Conservation (phyloP, 495 filamentous ascomycete genomes). For the Hyaloscypha finlandica region DNA sequence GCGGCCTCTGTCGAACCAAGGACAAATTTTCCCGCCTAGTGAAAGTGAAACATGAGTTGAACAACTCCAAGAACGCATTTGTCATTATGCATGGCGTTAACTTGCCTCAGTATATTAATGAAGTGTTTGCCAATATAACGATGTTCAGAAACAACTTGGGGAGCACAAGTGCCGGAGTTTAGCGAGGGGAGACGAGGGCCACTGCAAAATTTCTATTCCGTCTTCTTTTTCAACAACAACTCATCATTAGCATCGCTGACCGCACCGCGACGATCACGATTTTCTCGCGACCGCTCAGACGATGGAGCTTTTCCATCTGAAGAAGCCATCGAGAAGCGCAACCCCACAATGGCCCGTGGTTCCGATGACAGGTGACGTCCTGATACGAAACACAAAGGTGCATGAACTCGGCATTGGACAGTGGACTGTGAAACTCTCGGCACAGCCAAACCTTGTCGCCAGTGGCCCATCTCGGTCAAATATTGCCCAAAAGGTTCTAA, state of each 20-base stretch:
- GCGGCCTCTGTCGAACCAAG: neutral
- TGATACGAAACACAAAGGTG: conserved; percentile 1
- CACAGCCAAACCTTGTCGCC: neutral
- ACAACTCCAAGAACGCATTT: conserved; percentile 4
- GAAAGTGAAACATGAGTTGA: neutral
- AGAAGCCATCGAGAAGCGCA: neutral
- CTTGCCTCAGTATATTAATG: neutral
- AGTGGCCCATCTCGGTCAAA: conserved; percentile 5
- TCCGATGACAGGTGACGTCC: neutral
- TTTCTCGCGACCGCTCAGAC: neutral
- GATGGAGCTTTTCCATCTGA: neutral
- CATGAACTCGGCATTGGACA: conserved; percentile 15
- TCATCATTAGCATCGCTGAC: neutral
- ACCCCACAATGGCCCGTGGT: neutral
- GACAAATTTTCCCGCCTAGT: neutral
- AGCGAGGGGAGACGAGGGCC: neutral
- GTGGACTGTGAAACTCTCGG: conserved; percentile 6
- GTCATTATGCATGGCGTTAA: neutral
- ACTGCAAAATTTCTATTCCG: neutral
- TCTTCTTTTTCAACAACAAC: neutral
- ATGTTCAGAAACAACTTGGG: neutral
- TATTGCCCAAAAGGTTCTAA: conserved; percentile 1
- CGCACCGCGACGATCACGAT: neutral
- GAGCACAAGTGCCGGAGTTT: neutral
- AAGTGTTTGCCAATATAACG: neutral